phyloP scores from a whole-genome alignment of 2,329 filamentous ascomycete species.

The Trichoderma citrinoviride region DNA sequence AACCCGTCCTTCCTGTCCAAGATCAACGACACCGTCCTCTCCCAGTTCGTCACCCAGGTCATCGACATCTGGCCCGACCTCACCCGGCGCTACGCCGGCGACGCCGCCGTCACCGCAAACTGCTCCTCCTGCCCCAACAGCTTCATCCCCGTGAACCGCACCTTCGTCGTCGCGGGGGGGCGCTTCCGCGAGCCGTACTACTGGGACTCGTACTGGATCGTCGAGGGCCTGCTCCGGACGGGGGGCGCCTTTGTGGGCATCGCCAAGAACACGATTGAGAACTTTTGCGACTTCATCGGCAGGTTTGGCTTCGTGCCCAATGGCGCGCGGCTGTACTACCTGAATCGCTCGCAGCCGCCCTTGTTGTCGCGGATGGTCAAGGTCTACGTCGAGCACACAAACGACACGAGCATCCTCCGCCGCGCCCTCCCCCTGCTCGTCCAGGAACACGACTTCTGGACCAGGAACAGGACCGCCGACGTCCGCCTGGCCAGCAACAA shows the following conservation, averaged over 20 bases:
- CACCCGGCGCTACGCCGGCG: conserved; percentile 58
- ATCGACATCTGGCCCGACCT: conserved; percentile 69
- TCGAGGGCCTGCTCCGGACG: conserved; percentile 63
- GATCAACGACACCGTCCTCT: conserved; percentile 56
- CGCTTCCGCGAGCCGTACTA: conserved; percentile 70
- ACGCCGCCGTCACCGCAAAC: conserved; percentile 43
- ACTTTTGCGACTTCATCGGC: conserved; percentile 66
- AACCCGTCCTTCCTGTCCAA: conserved; percentile 57
- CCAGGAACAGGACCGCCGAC: conserved; percentile 56
- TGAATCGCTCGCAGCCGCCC: conserved; percentile 67
- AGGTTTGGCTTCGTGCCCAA: conserved; percentile 66
- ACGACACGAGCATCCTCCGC: conserved; percentile 59
- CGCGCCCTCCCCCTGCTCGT: conserved; percentile 61
- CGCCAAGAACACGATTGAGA: conserved; percentile 65
- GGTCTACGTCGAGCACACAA: conserved; percentile 61
- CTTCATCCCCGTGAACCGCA: conserved; percentile 64
- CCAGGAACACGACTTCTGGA: conserved; percentile 63
- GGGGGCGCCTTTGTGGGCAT: conserved; percentile 62
- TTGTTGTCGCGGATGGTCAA: conserved; percentile 65
- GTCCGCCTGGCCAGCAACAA: conserved; percentile 46
- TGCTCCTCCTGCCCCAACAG: conserved; percentile 62
- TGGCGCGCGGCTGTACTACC: conserved; percentile 64
- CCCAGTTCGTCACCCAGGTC: conserved; percentile 60
- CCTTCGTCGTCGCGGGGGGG: conserved; percentile 69
- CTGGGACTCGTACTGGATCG: conserved; percentile 69